phyloP scores from a whole-genome alignment of 805 yeast genomes.

The Ogataea populi-albae region DNA sequence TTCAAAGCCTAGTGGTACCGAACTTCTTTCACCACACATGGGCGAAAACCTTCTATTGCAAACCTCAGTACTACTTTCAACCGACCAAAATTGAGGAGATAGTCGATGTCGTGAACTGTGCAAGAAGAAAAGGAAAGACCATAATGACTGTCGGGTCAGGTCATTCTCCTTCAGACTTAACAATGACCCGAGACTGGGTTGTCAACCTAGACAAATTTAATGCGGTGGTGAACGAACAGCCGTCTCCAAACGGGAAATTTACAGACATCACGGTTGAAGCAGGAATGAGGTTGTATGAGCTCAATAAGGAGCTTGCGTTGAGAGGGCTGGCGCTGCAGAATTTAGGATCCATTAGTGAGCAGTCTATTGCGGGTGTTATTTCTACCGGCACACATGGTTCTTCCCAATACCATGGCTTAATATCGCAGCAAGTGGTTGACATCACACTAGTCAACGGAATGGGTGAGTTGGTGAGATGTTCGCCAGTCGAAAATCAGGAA shows the following conservation, averaged over 20 bases:
- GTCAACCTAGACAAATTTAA: slow-evolving; percentile 78
- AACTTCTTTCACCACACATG: slow-evolving; percentile 61
- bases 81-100: slow-evolving; percentile 73
- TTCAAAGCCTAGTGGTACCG: slow-evolving; percentile 36
- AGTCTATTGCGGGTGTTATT: slow-evolving; percentile 91
- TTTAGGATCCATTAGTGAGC: slow-evolving; percentile 91
- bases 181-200: slow-evolving; percentile 86
- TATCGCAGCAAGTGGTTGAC: slow-evolving; percentile 82
- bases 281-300: slow-evolving; percentile 74
- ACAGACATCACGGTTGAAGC: slow-evolving; percentile 95
- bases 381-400: slow-evolving; percentile 98
- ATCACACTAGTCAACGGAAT: slow-evolving; percentile 70
- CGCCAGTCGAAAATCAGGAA: slow-evolving; percentile 58
- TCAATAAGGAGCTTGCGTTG: slow-evolving; percentile 62
- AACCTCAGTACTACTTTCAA: slow-evolving; percentile 76
- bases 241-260: slow-evolving; percentile 56
- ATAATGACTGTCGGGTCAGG: slow-evolving; percentile 88
- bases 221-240: slow-evolving; percentile 43
- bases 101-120: slow-evolving; percentile 60
- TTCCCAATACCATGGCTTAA: slow-evolving; percentile 86
- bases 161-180: slow-evolving; percentile 90
- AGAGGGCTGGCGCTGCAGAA: slow-evolving; percentile 81
- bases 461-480: slow-evolving; percentile 69
- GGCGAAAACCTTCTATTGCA: slow-evolving; percentile 86
- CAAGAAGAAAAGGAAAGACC: slow-evolving; percentile 57